Conservation (phyloP, 177 flowering plant genomes). For the Vitis hybrid region DNA sequence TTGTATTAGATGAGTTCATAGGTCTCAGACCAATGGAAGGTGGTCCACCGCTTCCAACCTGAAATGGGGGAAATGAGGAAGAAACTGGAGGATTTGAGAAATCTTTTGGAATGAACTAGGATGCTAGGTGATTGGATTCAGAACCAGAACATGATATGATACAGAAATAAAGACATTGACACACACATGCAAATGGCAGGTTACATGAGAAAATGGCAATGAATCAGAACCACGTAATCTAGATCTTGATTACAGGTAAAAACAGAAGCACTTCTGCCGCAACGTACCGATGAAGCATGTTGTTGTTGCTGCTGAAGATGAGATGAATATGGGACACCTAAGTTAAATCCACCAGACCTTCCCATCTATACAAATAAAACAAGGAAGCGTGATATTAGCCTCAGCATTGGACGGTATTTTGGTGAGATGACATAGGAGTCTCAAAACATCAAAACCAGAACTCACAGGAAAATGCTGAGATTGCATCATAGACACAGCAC, state of each 20-base stretch:
- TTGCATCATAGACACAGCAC: constrained; percentile 77
- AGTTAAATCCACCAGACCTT: constrained; percentile 79
- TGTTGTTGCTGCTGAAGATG: constrained; percentile 76
- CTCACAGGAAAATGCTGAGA: constrained; percentile 87
- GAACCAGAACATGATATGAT: too few relatives aligned
- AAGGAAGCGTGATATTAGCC: not conserved
- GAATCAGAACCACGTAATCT: constrained; percentile 74
- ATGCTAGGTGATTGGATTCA: too few relatives aligned
- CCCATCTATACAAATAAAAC: constrained; percentile 56
- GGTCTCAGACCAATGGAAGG: constrained; percentile 83
- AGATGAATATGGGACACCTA: constrained; percentile 72
- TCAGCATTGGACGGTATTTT: too few relatives aligned
- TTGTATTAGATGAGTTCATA: constrained; percentile 56
- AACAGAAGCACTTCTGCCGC: constrained; percentile 57
- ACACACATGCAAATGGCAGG: constrained; percentile 72
- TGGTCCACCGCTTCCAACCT: constrained; percentile 63
- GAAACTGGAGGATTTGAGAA: too few relatives aligned
- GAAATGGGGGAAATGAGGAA: not conserved
- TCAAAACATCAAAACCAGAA: not conserved
- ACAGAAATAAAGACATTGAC: too few relatives aligned
- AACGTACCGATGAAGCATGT: constrained; percentile 62
- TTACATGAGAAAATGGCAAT: constrained; percentile 72
- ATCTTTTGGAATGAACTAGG: too few relatives aligned
- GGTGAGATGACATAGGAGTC: not conserved
- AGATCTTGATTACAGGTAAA: constrained; percentile 71